Base-by-base conservation (phyloP, 1,284 basidiomycete species). In the Moesziomyces sp. region DNA sequence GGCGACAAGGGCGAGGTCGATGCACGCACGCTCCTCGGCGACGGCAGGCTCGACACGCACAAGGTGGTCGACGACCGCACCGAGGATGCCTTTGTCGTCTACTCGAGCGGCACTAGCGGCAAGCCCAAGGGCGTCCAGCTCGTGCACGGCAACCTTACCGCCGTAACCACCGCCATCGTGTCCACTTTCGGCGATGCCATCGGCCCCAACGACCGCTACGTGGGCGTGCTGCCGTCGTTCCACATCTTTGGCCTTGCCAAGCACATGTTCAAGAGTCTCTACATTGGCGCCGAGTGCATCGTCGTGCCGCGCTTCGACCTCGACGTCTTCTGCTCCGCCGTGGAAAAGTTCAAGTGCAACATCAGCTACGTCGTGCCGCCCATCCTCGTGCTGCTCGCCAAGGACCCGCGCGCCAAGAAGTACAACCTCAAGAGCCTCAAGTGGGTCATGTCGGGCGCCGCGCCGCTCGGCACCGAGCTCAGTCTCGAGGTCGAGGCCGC, bases 301-400 rank as follows among this genome's bases (percentile, higher is more conserved):
- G 84, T 96, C 50, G 88, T 92, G 80, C 86, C 89, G 0, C 88
- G 88, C 18, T 95, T 93, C 82, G 90, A 94, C 66, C 89, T 93
- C 3, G 86, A 87, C 10, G 85, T 87, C 28, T 93, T 93, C 75
- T 91, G 91, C 80, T 86, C 86, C 34, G 87, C 88, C 54, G 87
- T 92, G 46, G 87, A 90, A 71, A 87, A 87, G 70, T 92, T 92
- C 85, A 88, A 87, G 54, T 87, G 90, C 54, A 91, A 91, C 0
- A 84, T 85, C 42, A 80, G 87, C 0, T 85, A 93, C 8, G 87
- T 95, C 45, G 94, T 96, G 0, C 94, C 94, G 0, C 94, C 94
- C 0, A 90, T 97, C 48, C 86, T 94, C 5, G 89, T 96, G 7
- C 86, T 89, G 1, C 86, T 94, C 24, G 86, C 89, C 1, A 89